A percentile compares a stretch with the other conserved stretches of the same genome.
phyloP scores from a whole-genome alignment of 2,329 filamentous ascomycete genomes.

The Colletotrichum sp. region DNA sequence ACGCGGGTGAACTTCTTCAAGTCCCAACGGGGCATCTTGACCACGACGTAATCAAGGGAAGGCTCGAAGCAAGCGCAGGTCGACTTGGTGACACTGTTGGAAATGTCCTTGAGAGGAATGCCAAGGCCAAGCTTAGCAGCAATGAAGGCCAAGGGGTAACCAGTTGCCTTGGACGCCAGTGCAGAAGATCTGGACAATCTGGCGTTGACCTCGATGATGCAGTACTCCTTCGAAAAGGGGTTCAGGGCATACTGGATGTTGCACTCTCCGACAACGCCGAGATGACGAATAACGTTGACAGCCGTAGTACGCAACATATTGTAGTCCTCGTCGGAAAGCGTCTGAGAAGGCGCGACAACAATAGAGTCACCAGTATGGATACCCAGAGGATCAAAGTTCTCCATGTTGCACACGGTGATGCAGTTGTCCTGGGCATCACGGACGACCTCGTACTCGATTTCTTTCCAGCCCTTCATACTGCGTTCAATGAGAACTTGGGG shows the following conservation, averaged over 20 bases:
- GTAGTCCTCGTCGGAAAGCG: conserved; percentile 96
- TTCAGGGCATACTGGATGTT: conserved; percentile 99
- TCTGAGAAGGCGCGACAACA: conserved; percentile 96
- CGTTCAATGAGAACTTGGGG: conserved; percentile 96
- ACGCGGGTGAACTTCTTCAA: conserved; percentile 98
- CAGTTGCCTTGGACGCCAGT: conserved; percentile 94
- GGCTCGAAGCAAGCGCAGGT: conserved; percentile 99
- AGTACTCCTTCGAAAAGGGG: conserved; percentile 94
- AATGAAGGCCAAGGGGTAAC: conserved; percentile 94
- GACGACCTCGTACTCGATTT: conserved; percentile 98
- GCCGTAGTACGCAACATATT: conserved; percentile 98
- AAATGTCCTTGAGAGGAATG: conserved; percentile 95
- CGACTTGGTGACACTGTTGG: conserved; percentile 92
- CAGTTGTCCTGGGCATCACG: conserved; percentile 96
- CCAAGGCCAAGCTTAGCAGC: conserved; percentile 95
- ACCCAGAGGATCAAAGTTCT: conserved; percentile 98
- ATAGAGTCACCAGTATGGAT: conserved; percentile 99
- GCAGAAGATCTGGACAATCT: conserved; percentile 94
- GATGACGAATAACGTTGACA: conserved; percentile 94
- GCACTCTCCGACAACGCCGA: conserved; percentile 97
- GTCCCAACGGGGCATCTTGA: conserved; percentile 99
- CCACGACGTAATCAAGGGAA: conserved; percentile 95
- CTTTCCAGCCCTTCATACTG: conserved; percentile 99
- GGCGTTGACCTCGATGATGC: conserved; percentile 99
- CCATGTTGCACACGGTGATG: conserved; percentile 99